phyloP scores from a whole-genome alignment of 2,329 filamentous ascomycete species.

The Alternaria longipes region DNA sequence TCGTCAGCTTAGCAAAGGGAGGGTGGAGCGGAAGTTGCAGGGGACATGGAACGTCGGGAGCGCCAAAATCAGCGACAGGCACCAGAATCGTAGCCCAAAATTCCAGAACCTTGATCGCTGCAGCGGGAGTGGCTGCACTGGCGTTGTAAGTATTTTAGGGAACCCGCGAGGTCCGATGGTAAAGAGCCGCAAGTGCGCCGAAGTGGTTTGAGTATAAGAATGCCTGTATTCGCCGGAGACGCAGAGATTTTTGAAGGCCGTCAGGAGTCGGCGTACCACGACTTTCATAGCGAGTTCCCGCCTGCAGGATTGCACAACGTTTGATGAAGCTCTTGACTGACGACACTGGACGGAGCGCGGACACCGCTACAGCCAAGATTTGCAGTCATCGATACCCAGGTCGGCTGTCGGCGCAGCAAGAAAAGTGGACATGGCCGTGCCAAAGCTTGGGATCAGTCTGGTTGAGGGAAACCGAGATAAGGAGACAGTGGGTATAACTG shows the following conservation, averaged over 20 bases:
- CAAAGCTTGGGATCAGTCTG: constrained; percentile 34
- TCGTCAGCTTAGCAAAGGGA: constrained; percentile 38
- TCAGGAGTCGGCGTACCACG: constrained; percentile 3
- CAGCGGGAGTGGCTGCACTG: constrained; percentile 41
- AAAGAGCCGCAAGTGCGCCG: constrained; percentile 23
- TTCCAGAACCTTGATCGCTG: constrained; percentile 25
- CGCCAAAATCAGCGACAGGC: constrained; percentile 30
- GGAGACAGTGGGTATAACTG: constrained; percentile 47
- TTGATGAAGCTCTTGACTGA: constrained; percentile 28
- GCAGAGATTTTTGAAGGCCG: constrained; percentile 16
- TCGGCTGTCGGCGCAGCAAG: constrained; percentile 29
- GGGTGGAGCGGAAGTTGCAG: constrained; percentile 34
- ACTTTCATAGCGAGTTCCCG: constrained; percentile 14
- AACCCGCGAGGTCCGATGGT: constrained; percentile 21
- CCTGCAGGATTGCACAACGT: constrained; percentile 11
- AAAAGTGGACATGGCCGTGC: constrained; percentile 43
- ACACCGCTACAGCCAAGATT: constrained; percentile 34
- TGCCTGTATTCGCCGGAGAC: constrained; percentile 23
- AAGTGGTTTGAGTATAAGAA: constrained; percentile 12
- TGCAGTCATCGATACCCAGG: constrained; percentile 32
- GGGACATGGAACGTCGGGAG: constrained; percentile 32
- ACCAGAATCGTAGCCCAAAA: constrained; percentile 24
- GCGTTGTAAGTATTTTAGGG: constrained; percentile 30
- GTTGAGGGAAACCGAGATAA: constrained; percentile 47
- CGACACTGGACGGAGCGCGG: constrained; percentile 31